Base-by-base conservation (phyloP, 495 filamentous ascomycete genomes). In the Penicillium simplicissimum region DNA sequence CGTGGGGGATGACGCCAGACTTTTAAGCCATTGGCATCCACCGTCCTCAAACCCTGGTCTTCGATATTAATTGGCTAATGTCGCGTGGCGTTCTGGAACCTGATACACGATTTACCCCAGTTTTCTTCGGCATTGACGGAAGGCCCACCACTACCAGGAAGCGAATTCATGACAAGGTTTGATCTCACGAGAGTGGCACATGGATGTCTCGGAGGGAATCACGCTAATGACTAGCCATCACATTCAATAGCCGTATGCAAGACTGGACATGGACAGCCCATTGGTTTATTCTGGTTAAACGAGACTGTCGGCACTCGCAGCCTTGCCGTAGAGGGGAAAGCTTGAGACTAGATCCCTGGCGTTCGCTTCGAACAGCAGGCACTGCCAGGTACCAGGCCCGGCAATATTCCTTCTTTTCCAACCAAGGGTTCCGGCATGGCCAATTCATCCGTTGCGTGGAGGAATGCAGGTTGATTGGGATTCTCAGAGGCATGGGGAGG, bases 21-120 rank as follows among this genome's bases (percentile, higher is more conserved):
- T 0, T 64, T 61, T 64, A 52, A 61, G 52, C 8, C 45, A 14
- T 37, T 61, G 49, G 49, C 14, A 61, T 57, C 36, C 60, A 49
- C 58, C 58, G 57, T 57, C 48, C 6, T 35, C 25, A 31, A 33
- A 47, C 47, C n/a, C 21, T 49, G n/a, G 36, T 37, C 13, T 19
- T 11, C 17, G 33, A 64, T 34, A 57, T 57, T 52, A 61, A 9
- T 58, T 58, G 62, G 58, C 4, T 52, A 42, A 45, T 52, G 5
- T 33, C 43, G 17, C 25, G 31, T 57, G 57, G 47, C 45, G 53
- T 21, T 55, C 57, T 47, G 45, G 52, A 21, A 36, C 33, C 37
- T 33, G 40, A 31, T 63, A 38, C 13, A 3, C 31, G 61, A 35
- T 59, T 45, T 57, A 55, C 57, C 51, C 57, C 52, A 4, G 52